Base-by-base conservation (phyloP, 345 rosid species). In the Leavenworthia alabamica region DNA sequence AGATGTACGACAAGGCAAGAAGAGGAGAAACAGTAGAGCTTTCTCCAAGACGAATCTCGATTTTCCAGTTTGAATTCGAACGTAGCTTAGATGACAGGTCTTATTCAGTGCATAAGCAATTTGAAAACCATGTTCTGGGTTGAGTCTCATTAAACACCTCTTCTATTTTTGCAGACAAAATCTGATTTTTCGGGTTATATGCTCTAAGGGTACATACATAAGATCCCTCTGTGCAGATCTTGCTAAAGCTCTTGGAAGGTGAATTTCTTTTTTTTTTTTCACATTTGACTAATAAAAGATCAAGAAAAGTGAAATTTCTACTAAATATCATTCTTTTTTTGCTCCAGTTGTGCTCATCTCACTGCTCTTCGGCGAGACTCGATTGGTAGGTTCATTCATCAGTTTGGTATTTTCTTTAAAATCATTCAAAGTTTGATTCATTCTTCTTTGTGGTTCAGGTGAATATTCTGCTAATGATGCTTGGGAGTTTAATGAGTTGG, bases 1-100 rank as follows among this genome's bases (percentile, higher is more conserved):
- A 62, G 75, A 87, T 93, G 97, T 93, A 93, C 42, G 97, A 87
- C 0, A 93, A 93, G 81, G 96, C 97, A 42, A 89, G 99, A 81
- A 79, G 86, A 82, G 97, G 99, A 62, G 99, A 89, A 75, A 85
- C 73, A 1, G 50, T 89, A 12, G 97, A 93, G 74, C 94, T 93
- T 68, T 69, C 96, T 37, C 96, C 97, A 0, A 82, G 99, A 73
- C 80, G 80, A 72, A 87, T 89, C 70, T 93, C 97, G 2, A 82
- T 93, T 78, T 84, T 85, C 73, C 64, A 79, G 67, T 87, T 89
- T 66, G 86, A 89, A 42, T 84, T 89, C 2, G 96, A 93, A 56
- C 96, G 90, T 29, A 93, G 97, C 55, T 78, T 89, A 75, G 97
- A 93, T 67, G 94, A 87, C 81, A 86, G 94, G 96, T 70, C 57